phyloP scores from a whole-genome alignment of 805 yeast genomes.

The Saccharomycopsis schoenii region DNA sequence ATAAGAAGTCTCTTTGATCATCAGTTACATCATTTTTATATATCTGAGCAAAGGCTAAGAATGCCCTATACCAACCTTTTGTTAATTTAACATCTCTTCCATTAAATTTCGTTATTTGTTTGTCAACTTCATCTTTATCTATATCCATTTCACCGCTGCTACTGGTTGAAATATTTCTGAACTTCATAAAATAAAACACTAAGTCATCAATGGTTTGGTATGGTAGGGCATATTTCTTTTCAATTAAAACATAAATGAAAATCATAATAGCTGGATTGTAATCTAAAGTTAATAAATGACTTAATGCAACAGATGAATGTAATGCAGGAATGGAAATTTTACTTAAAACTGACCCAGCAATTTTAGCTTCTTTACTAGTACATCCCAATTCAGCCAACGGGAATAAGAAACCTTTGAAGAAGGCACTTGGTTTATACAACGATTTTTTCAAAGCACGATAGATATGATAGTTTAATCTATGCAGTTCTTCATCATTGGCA shows the following conservation, averaged over 20 bases:
- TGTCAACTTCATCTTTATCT: constrained; percentile 26
- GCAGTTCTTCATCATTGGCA: constrained; percentile 57
- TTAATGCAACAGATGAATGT: constrained; percentile 92
- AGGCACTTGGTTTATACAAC: constrained; percentile 93
- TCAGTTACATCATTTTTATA: constrained; percentile 97
- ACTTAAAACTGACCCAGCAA: constrained; percentile 83
- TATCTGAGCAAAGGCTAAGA: constrained; percentile 87
- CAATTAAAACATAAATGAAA: constrained; percentile 79
- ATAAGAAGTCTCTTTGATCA: constrained; percentile 89
- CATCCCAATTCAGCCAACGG: constrained; percentile 87
- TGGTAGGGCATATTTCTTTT: constrained; percentile 93
- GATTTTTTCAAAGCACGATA: constrained; percentile 89
- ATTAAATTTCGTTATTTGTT: constrained; percentile 25
- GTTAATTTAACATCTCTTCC: constrained; percentile 52
- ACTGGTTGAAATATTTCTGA: constrained; percentile 51
- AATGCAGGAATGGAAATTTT: constrained; percentile 89
- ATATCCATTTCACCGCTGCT: constrained; percentile 28
- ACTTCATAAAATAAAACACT: constrained; percentile 89
- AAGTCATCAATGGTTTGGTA: constrained; percentile 92
- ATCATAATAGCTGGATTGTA: constrained; percentile 85
- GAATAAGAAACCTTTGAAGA: constrained; percentile 90
- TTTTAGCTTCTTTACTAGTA: constrained; percentile 86
- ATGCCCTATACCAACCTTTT: constrained; percentile 95
- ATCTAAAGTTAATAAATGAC: constrained; percentile 72
- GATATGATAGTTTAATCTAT: constrained; percentile 80